These are phyloP conservation scores for Talaromyces sp. DNA, from an alignment of 2,329 filamentous ascomycete species.

Conservation along the genomic window DNA sequence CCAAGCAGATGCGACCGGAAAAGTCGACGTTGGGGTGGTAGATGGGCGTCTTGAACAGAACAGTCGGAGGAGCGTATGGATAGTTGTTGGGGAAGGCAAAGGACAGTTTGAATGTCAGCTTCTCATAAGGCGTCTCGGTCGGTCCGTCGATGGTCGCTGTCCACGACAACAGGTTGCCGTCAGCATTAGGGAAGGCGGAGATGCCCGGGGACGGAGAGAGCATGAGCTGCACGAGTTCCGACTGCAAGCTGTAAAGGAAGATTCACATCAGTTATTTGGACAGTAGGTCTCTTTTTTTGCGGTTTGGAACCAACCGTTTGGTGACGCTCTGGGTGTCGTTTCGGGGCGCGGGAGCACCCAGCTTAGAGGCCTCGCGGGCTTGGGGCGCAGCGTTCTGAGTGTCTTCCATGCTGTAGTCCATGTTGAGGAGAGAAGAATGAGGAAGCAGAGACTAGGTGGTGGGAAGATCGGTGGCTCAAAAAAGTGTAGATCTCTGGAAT, in stretches of 20 bases:
- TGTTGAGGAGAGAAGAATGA: constrained; percentile 18
- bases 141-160: constrained; percentile 90
- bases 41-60: constrained; percentile 96
- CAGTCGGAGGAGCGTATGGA: constrained; percentile 82
- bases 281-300: not conserved
- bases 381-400: constrained; percentile 64
- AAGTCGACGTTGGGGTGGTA: constrained; percentile 99
- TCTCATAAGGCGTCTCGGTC: constrained; percentile 82
- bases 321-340: constrained; percentile 68
- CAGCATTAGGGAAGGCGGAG: constrained; percentile 86
- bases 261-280: not conserved
- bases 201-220: constrained; percentile 87
- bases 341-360: constrained; percentile 50
- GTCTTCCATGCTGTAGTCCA: constrained; percentile 56
- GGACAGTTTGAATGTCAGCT: constrained; percentile 83
- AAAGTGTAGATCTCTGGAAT: constrained; percentile 13
- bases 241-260: constrained; percentile 65
- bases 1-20: constrained; percentile 90
- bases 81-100: constrained; percentile 91
- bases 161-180: constrained; percentile 89
- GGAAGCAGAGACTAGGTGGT: constrained; percentile 5
- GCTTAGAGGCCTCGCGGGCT: constrained; percentile 57
- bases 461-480: constrained; percentile 15
- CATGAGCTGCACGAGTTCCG: constrained; percentile 98
- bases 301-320: constrained; percentile 58